Percentiles rank a stretch among this genome's conserved stretches.
Conservation (phyloP, 2,329 filamentous ascomycete genomes). For the Monosporascus sp. region DNA sequence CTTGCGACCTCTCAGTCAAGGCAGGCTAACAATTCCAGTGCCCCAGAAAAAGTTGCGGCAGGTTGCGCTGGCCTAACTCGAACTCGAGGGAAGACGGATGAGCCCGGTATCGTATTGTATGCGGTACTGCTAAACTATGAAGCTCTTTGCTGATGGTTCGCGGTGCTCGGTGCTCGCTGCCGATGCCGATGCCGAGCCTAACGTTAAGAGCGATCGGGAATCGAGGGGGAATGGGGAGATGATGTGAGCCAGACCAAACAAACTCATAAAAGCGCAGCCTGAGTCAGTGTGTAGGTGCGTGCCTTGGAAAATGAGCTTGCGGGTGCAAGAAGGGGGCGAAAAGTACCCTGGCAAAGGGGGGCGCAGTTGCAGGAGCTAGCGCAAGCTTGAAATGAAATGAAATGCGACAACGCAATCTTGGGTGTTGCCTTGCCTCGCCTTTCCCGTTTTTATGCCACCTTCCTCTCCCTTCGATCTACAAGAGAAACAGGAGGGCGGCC, state of each 20-base stretch:
- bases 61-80: neutral
- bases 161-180: too few relatives aligned
- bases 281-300: too few relatives aligned
- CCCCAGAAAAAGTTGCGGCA: neutral
- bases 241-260: too few relatives aligned
- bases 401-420: too few relatives aligned
- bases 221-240: too few relatives aligned
- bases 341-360: neutral
- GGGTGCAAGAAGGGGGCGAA: too few relatives aligned
- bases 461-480: neutral
- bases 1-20: neutral
- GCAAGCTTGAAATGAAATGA: neutral
- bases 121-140: neutral
- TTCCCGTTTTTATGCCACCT: neutral
- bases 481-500: neutral
- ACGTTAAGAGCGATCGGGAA: too few relatives aligned
- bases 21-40: neutral
- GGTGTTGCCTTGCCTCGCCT: neutral
- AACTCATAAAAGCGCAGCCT: too few relatives aligned
- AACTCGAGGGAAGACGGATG: neutral
- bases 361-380: neutral
- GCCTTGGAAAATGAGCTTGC: too few relatives aligned
- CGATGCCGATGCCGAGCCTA: too few relatives aligned
- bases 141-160: too few relatives aligned
- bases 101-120: neutral